Evolutionary conservation across 441 rosid species (phyloP).

Genomic region (Pelargonium cotyledonis): DNA sequence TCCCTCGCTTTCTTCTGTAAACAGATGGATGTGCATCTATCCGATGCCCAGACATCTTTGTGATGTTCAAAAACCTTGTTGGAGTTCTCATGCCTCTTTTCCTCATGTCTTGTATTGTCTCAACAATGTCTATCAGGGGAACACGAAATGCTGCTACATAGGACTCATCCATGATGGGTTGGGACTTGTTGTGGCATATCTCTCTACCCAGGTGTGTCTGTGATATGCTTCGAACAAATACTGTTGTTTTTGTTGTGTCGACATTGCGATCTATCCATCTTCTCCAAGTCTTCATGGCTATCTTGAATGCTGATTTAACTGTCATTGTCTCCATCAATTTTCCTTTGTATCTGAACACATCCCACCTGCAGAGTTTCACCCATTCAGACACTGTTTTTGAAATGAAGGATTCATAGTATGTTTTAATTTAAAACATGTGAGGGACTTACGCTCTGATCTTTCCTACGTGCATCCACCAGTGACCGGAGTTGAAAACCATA

Average conservation of each 20-base stretch:
- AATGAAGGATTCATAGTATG: background rate
- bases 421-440: background rate
- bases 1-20: conserved; percentile 22
- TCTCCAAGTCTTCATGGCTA: conserved; percentile 35
- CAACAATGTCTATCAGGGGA: conserved; percentile 20
- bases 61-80: conserved; percentile 31
- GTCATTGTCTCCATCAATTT: conserved; percentile 28
- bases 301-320: conserved; percentile 25
- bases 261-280: conserved; percentile 27
- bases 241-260: conserved; percentile 21
- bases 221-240: conserved; percentile 34
- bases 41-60: conserved; percentile 28
- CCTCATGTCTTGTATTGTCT: conserved; percentile 14
- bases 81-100: conserved; percentile 23
- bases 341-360: conserved; percentile 25
- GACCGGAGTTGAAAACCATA: conserved; percentile 42
- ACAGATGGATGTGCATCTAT: conserved; percentile 35
- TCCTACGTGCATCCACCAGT: conserved; percentile 35
- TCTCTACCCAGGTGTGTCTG: conserved; percentile 30
- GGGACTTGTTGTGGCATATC: conserved; percentile 26
- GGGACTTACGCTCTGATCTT: conserved; percentile 25
- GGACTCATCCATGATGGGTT: conserved; percentile 23
- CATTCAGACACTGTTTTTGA: background rate
- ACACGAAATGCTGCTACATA: conserved; percentile 18
- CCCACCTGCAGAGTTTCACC: conserved; percentile 37